phyloP scores from a whole-genome alignment of 805 yeast genomes.

The Monosporozyma servazzii region DNA sequence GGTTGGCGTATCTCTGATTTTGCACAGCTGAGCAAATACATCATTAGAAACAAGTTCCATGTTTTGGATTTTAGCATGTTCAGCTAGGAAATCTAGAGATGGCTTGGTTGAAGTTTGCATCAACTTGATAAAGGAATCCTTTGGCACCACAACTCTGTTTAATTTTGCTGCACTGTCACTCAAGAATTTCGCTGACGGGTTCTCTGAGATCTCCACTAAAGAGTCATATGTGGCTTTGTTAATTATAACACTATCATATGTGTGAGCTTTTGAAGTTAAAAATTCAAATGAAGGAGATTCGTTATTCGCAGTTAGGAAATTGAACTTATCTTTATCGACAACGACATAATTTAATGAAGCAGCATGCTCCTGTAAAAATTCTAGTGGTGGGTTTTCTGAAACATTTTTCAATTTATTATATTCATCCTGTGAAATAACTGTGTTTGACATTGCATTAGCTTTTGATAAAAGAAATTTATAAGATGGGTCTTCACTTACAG shows the following conservation, averaged over 20 bases:
- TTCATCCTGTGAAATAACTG: not conserved
- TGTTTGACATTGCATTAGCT: not conserved
- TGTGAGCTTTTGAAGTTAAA: not conserved
- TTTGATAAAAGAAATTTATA: constrained; percentile 4
- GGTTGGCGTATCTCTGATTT: constrained; percentile 4
- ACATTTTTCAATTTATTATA: not conserved
- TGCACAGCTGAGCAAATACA: constrained; percentile 9
- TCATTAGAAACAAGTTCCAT: not conserved
- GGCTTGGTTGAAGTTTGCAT: not conserved
- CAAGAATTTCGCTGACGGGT: not conserved
- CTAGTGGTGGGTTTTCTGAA: constrained; percentile 8
- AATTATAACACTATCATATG: not conserved
- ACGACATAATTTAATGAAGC: not conserved
- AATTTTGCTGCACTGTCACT: not conserved
- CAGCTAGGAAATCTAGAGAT: not conserved
- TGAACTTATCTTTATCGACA: not conserved
- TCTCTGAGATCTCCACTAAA: not conserved
- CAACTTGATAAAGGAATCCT: not conserved
- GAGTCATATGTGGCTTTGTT: not conserved
- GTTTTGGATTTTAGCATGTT: not conserved
- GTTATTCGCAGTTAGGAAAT: not conserved
- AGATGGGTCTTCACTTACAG: constrained; percentile 10
- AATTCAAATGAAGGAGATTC: not conserved
- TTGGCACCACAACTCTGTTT: not conserved
- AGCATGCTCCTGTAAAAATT: not conserved